Evolutionary conservation across 192 early-diverging fungal genomes (phyloP).

Genomic region (Coemansia sp.): DNA sequence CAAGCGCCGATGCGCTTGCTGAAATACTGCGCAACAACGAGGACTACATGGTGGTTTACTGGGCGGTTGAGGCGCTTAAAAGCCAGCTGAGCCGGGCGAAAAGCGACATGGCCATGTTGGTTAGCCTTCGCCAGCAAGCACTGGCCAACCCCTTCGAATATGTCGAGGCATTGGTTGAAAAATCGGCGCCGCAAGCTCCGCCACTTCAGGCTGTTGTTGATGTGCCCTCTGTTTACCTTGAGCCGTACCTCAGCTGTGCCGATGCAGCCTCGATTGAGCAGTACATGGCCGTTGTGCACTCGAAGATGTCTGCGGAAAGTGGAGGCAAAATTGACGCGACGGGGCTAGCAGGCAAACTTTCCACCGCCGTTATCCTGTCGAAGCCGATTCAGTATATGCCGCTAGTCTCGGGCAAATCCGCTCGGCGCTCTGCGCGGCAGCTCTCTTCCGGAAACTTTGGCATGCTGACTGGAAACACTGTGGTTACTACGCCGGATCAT

Average conservation of each 20-base stretch:
- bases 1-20: not conserved
- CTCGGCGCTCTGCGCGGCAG: conserved; percentile 4
- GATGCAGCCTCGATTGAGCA: conserved; percentile 3
- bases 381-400: conserved; percentile 1
- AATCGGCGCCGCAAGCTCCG: conserved; percentile 20
- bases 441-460: conserved; percentile 10
- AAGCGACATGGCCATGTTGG: conserved; percentile 39
- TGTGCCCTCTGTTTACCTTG: conserved; percentile 23
- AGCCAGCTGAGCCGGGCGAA: conserved; percentile 42
- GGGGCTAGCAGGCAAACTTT: not conserved
- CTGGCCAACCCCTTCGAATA: conserved; percentile 30
- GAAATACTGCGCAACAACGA: conserved; percentile 38
- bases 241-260: conserved; percentile 27
- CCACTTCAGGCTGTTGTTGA: conserved; percentile 29
- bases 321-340: not conserved
- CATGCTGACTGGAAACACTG: conserved; percentile 29
- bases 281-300: conserved; percentile 11
- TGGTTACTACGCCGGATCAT: conserved; percentile 37
- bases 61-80: conserved; percentile 33
- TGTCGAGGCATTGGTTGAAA: conserved; percentile 19
- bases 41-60: conserved; percentile 46
- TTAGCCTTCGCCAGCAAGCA: conserved; percentile 18
- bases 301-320: not conserved
- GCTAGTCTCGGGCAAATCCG: not conserved
- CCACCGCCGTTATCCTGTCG: not conserved